Evolutionary conservation across 2,329 filamentous ascomycete genomes (phyloP).

Genomic region (Didymella segeticola): DNA sequence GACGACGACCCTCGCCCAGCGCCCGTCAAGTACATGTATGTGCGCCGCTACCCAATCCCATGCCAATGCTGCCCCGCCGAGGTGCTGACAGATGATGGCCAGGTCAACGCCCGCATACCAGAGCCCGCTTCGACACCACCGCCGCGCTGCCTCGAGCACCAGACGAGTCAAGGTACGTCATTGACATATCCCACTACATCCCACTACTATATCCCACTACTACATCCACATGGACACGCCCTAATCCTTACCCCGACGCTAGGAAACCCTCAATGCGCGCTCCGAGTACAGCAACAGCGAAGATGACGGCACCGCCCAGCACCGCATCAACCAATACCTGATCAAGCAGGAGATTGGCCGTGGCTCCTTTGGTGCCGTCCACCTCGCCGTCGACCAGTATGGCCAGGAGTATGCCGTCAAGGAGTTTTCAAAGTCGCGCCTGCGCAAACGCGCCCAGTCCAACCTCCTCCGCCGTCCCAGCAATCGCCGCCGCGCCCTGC

Average conservation of each 20-base stretch:
- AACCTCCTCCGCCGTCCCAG: slow-evolving; percentile 75
- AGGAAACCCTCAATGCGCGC: slow-evolving; percentile 91
- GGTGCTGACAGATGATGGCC: slow-evolving; percentile 28
- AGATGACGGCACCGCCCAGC: slow-evolving; percentile 78
- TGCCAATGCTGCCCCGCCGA: slow-evolving; percentile 31
- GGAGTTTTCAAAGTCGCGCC: slow-evolving; percentile 91
- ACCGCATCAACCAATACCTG: slow-evolving; percentile 92
- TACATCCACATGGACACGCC: no score
- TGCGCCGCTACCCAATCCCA: slow-evolving; percentile 39
- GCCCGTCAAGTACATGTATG: slow-evolving; percentile 61
- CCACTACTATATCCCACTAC: no score
- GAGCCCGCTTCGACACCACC: slow-evolving; percentile 70
- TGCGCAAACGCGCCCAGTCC: slow-evolving; percentile 89
- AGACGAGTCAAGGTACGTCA: slow-evolving; percentile 65
- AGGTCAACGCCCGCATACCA: slow-evolving; percentile 66
- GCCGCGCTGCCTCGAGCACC: slow-evolving; percentile 65
- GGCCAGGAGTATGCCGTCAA: slow-evolving; percentile 95
- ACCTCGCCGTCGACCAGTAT: slow-evolving; percentile 87
- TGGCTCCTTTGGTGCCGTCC: slow-evolving; percentile 93
- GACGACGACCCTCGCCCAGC: slow-evolving; percentile 50
- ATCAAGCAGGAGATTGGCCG: slow-evolving; percentile 96
- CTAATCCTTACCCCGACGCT: slow-evolving; percentile 5
- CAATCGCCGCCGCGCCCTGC: slow-evolving; percentile 60
- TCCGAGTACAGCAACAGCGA: slow-evolving; percentile 88
- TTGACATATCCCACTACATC: no score